These are phyloP conservation scores for Chlorociboria aeruginascens DNA, from an alignment of 495 filamentous ascomycete species.

Conservation along the genomic window DNA sequence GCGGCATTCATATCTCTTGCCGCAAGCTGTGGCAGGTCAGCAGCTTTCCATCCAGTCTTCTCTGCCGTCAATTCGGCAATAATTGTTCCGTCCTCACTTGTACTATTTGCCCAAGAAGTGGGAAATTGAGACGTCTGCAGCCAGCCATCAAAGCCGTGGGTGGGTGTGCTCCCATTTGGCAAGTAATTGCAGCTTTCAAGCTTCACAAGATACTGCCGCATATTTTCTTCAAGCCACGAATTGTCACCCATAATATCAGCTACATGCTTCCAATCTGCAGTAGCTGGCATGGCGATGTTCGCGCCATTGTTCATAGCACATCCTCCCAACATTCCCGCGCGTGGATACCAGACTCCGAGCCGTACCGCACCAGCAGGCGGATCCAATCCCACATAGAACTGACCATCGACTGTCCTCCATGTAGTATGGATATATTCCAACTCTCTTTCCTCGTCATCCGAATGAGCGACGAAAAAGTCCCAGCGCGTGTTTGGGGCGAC, in stretches of 20 bases:
- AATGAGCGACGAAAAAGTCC: conserved; percentile 40
- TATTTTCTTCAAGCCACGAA: conserved; percentile 31
- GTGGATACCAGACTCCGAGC: conserved; percentile 34
- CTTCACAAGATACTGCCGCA: conserved; percentile 29
- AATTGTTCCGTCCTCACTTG: background rate
- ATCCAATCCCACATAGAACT: conserved; percentile 27
- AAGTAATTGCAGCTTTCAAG: conserved; percentile 11
- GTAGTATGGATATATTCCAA: conserved; percentile 29
- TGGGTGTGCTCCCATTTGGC: conserved; percentile 20
- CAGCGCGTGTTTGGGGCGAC: conserved; percentile 25
- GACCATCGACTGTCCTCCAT: conserved; percentile 29
- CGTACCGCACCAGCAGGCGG: conserved; percentile 29
- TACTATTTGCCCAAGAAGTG: no score
- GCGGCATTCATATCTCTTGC: conserved; percentile 27
- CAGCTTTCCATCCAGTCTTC: no score
- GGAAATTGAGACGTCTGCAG: conserved; percentile 10
- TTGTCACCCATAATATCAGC: conserved; percentile 27
- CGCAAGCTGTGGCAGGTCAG: background rate
- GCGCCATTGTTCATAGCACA: conserved; percentile 35
- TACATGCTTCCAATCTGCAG: conserved; percentile 33
- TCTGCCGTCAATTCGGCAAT: background rate
- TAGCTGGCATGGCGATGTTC: conserved; percentile 27
- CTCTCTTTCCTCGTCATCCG: conserved; percentile 26
- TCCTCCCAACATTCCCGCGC: conserved; percentile 33
- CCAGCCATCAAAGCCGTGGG: conserved; percentile 42